Base-by-base conservation (phyloP, 2,329 filamentous ascomycete species). In the Aspergillus fumigatiaffinis region DNA sequence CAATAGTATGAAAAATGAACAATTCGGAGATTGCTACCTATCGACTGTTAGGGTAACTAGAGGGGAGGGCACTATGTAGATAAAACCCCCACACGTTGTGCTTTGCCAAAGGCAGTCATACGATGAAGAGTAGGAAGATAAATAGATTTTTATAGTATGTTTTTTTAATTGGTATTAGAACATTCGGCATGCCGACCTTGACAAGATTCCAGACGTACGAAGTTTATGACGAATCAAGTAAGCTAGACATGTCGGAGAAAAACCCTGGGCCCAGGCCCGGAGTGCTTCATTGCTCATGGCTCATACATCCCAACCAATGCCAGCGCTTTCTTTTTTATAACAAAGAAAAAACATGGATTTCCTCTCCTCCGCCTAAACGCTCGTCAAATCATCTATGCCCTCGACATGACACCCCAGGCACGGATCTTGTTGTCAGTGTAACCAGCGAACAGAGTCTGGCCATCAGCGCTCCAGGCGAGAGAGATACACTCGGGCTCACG, bases 391-490 rank as follows among this genome's bases (percentile, higher is more conserved):
- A 70, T 73, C 70, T 91, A 92, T 82, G 89, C 90, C 80, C 91
- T 87, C 79, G 91, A 94, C 91, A 96, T 96, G 76, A 96, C 92
- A 82, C 92, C 92, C 92, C 92, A 96, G 72, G 91, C 92, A 75
- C 92, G 90, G 84, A 96, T 96, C 84, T 95, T 89, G 88, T 97
- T 97, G 84, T 99, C 94, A 73, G 94, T 99, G 88, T 99, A 99
- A 81, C 94, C 94, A 79, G 94, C 92, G 81, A 99, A 99, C 79
- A 99, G 85, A 76, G 94, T 97, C 88, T 97, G 93, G 79, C 94
- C 94, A 76, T 99, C 94, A 76, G 92, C 93, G 78, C 87, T 91
- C 94, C 94, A 99, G 78, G 93, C 93, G 82, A 99, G 86, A 78
- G 87, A 91, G 75, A 99, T 88, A 81, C 93, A 97, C 88, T 97